Base-by-base conservation (phyloP, 2,329 filamentous ascomycete genomes). In the Claviceps humidiphila region DNA sequence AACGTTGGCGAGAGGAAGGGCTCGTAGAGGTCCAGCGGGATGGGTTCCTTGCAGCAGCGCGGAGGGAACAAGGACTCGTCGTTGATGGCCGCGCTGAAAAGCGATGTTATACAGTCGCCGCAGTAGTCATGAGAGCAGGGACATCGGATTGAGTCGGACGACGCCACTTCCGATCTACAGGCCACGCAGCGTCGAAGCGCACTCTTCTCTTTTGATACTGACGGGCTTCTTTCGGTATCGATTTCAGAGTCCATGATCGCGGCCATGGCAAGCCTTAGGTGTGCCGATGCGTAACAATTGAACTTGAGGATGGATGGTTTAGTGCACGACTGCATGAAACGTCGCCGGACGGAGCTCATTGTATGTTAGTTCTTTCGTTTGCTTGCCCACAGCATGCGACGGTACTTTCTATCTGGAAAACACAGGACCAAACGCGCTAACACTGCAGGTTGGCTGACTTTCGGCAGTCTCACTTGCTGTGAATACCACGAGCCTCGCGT, bases 21-120 rank as follows among this genome's bases (percentile, higher is more conserved):
- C 0, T 59, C 60, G 30, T 66, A 66, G 0, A 55, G 49, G 0
- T 62, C 59, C 0, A 75, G 48, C 0, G 68, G 60, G 5, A 82
- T 74, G 0, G 60, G 53, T 26, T 70, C 56, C 0, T 58, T 53
- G 58, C 78, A 81, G 62, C 78, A 82, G 1, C 68, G 67, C 0
- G 78, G 77, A 0, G 78, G 79, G 53, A 79, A 82, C 0, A 77
- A 58, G 0, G 70, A 66, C 52, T 81, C 74, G 54, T 80, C 74
- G 0, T 53, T 63, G 22, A 75, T 66, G 0, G 74, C 66, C 0
- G 59, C 51, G 1, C 54, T n/a, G 59, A 81, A 76, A 0, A 80
- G 67, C 0, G 55, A 52, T 2, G 58, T 57, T 0, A 82, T 56
- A 57, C 80, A 82, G 1, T 55, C 55, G 0, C 60, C 59, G 57